phyloP scores from a whole-genome alignment of 345 rosid species.

The Camelina sativa region DNA sequence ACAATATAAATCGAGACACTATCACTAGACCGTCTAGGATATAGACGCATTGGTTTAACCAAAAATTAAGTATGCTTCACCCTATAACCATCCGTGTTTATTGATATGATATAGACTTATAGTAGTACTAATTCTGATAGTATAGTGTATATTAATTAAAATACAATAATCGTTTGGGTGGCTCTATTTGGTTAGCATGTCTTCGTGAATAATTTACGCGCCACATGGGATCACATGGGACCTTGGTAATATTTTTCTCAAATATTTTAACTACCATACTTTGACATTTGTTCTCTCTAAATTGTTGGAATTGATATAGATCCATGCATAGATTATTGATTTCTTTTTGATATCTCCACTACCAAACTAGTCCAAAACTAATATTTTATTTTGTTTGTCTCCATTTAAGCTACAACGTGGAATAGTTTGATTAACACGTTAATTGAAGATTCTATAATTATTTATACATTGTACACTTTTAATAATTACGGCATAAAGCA shows the following conservation, averaged over 20 bases:
- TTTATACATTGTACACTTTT: not conserved
- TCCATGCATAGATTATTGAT: not conserved
- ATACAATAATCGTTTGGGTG: not conserved
- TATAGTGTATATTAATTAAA: not conserved
- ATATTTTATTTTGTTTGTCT: constrained; percentile 4
- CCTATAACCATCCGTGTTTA: not conserved
- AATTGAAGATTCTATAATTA: not conserved
- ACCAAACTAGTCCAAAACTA: not conserved
- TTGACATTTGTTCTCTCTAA: constrained; percentile 10
- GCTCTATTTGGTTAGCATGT: constrained; percentile 33
- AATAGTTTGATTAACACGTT: not conserved
- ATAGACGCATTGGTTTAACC: not conserved
- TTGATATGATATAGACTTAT: constrained; percentile 3
- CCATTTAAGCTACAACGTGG: not conserved
- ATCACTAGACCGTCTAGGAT: not conserved
- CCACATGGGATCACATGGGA: constrained; percentile 39
- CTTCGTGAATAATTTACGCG: constrained; percentile 16
- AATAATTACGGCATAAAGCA: constrained; percentile 2
- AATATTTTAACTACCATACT: constrained; percentile 20
- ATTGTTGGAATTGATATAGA: not conserved
- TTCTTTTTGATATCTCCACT: not conserved
- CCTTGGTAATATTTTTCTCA: too few species aligned
- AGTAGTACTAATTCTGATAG: not conserved
- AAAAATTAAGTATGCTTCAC: not conserved
- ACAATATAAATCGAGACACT: not conserved